Evolutionary conservation across 208 protist species (phyloP), one percentile per base, ranked within the genome.

Genomic region (Sergeia podlipaevii): DNA sequence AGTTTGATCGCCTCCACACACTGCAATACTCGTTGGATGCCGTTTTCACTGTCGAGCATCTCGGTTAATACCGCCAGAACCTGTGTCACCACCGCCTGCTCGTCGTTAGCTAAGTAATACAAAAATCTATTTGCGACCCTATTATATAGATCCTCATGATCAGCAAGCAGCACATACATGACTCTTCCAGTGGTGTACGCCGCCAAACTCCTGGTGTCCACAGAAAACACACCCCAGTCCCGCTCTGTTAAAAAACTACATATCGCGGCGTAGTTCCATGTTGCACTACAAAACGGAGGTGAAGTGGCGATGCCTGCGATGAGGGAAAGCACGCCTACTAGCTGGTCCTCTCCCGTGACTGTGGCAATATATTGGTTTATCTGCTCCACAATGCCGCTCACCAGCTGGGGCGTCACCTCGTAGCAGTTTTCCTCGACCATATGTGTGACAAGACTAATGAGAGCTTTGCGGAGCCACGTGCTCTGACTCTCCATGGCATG

Each of bases 371-470:
- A 80, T 23, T 60, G 50, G 20, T 64, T 60, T 21, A 91, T 46
- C 11, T 72, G 58, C 13, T 70, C 53, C 24, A 62, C 70, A 27
- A 91, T 70, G 18, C 77, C 49, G 15, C 47, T 34, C 7, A 69
- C 70, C 51, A 87, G 57, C n/a, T 57, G 61, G 8, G 70, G 18
- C 4, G 77, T 70, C 27, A 89, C 60, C 27, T 94, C 82, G 59
- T 81, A 83, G 64, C 75, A 90, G 69, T 77, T 77, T 26, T 85
- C 70, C 23, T 85, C 70, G 2, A 86, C 68, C 42, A 94, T 79
- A 2, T 62, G 70, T 8, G 53, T 75, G n/a, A 89, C 70, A 3
- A 94, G 64, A 29, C 63, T 38, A 18, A 83, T 54, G 23, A 87
- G 57, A 1, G 82, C 79, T 1, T 75, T 72, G 6, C 87, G 61